Evolutionary conservation across 2,329 filamentous ascomycete species (phyloP).

Genomic region (Pseudogymnoascus sp.): DNA sequence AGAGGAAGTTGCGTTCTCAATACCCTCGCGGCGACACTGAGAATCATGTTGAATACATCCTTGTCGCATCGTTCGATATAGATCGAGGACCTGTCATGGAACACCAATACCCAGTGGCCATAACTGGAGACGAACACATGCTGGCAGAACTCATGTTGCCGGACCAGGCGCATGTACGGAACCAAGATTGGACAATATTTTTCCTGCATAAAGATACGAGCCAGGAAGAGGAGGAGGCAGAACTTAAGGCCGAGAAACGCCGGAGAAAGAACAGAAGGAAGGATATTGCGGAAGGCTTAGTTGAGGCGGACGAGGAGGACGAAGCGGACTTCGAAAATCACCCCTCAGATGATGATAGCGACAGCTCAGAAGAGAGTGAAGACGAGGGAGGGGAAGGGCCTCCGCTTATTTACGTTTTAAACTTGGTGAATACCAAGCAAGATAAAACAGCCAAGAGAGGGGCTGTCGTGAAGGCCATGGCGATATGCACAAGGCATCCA

Average conservation of each 20-base stretch:
- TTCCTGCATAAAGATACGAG: conserved; percentile 94
- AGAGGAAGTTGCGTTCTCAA: conserved; percentile 58
- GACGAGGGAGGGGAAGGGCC: conserved; percentile 71
- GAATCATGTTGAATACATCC: conserved; percentile 97
- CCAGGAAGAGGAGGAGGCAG: conserved; percentile 70
- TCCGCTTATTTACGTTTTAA: conserved; percentile 91
- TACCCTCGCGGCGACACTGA: conserved; percentile 67
- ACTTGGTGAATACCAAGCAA: conserved; percentile 95
- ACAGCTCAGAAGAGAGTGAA: conserved; percentile 49
- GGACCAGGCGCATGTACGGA: conserved; percentile 88
- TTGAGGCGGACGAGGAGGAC: conserved; percentile 34
- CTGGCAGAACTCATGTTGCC: conserved; percentile 96
- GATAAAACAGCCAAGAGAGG: conserved; percentile 89
- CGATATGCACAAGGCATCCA: conserved; percentile 93
- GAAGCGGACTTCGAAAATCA: conserved; percentile 38
- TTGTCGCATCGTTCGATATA: conserved; percentile 96
- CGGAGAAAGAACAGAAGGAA: conserved; percentile 43
- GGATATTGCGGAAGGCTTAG: conserved; percentile 41
- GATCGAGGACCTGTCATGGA: conserved; percentile 96
- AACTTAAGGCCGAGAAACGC: conserved; percentile 48
- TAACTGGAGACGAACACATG: conserved; percentile 97
- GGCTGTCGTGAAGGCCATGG: conserved; percentile 95
- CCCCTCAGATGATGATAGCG: conserved; percentile 41
- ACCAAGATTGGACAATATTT: conserved; percentile 98
- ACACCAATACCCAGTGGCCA: conserved; percentile 89